Evolutionary conservation across 2,329 filamentous ascomycete genomes (phyloP).

Genomic region (Trichoderma aggressivum): DNA sequence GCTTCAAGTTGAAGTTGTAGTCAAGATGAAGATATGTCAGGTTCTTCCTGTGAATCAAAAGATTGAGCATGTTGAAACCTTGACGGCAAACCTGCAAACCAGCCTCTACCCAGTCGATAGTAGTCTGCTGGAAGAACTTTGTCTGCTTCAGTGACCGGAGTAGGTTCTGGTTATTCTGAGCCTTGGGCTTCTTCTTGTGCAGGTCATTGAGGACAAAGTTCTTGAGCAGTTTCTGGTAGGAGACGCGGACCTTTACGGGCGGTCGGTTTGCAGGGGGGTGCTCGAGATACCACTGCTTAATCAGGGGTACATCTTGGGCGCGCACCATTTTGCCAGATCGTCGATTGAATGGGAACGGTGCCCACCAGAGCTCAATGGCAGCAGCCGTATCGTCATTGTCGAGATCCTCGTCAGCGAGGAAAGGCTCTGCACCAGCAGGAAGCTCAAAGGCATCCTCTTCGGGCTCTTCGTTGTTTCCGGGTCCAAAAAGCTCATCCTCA

Average conservation of each 20-base stretch:
- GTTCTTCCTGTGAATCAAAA: slow-evolving; percentile 97
- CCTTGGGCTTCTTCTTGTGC: slow-evolving; percentile 93
- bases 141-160: slow-evolving; percentile 88
- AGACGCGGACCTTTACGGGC: slow-evolving; percentile 95
- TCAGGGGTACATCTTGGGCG: slow-evolving; percentile 91
- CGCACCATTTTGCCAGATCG: slow-evolving; percentile 94
- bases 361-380: slow-evolving; percentile 96
- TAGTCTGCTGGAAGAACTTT: slow-evolving; percentile 99
- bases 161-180: slow-evolving; percentile 90
- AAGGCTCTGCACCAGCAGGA: slow-evolving; percentile 76
- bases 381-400: slow-evolving; percentile 86
- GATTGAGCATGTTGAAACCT: slow-evolving; percentile 98
- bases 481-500: slow-evolving; percentile 90
- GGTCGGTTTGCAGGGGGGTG: slow-evolving; percentile 82
- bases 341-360: slow-evolving; percentile 91
- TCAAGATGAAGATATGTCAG: slow-evolving; percentile 96
- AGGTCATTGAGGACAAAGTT: slow-evolving; percentile 94
- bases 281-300: slow-evolving; percentile 98
- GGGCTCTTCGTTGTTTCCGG: slow-evolving; percentile 66
- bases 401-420: slow-evolving; percentile 83
- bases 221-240: slow-evolving; percentile 96
- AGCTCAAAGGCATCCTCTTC: slow-evolving; percentile 85
- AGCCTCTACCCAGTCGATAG: slow-evolving; percentile 98
- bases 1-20: slow-evolving; percentile 99
- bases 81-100: slow-evolving; percentile 97